Base-by-base conservation (phyloP, 306 rosid species). In the Sicyos baderoa region DNA sequence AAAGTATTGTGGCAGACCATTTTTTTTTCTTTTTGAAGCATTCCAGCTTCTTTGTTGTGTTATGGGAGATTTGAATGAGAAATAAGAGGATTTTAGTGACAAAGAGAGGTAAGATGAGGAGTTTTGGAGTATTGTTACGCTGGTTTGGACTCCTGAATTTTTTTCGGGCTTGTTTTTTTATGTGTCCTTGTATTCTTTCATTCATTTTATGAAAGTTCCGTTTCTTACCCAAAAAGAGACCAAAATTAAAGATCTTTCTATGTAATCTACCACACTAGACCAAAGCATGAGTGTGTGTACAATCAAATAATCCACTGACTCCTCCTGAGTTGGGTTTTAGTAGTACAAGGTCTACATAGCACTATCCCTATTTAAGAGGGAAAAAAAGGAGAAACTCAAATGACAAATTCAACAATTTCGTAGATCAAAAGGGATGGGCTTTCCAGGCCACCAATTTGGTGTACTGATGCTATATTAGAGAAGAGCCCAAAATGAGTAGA, bases 401-500 rank as follows among this genome's bases (percentile, higher is more conserved):
- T n/a, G n/a, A n/a, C n/a, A n/a, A n/a, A 66, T 66, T 42, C 55
- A 45, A 12, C 71, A 21, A 4, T 40, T 67, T 23, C 44, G 27
- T 48, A 16, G 54, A 49, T 48, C 21, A 48, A 23, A 23, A 49
- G 14, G 12, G 57, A 67, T 67, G 19, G 57, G 22, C 45, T 44
- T 67, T 65, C 54, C 54, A 65, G 22, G 14, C 22, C 22, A 67
- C 44, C 57, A 67, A 67, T 47, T 47, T 48, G 14, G 42, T 47
- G 11, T 66, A 65, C 71, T 47, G 21, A 22, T 49, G 56, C 10
- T 63, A 23, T 50, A 49, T 40, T 25, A 48, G 72, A 67, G 56
- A 67, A 8, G 55, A 25, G 45, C 72, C 23, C 72, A 49, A 49
- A 14, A 48, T 48, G 44, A 66, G 56, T 45, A 65, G 37, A 54